Conservation (phyloP, 352 stramenopile species). For the Pythium aphanidermatum region DNA sequence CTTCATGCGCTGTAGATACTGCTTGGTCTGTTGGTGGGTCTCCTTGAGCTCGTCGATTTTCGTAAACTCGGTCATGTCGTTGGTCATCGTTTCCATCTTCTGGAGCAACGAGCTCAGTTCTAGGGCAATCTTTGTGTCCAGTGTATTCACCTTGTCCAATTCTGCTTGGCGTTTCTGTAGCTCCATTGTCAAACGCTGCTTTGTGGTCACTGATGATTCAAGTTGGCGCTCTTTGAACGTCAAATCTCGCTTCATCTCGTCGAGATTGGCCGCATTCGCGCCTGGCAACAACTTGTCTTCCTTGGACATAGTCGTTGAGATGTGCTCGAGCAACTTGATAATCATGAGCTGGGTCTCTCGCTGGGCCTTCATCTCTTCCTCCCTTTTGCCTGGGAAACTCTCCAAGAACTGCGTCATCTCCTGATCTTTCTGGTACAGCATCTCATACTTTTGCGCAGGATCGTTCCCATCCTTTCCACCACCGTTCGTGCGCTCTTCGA, state of each 20-base stretch:
- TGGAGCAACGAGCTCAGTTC: constrained; percentile 77
- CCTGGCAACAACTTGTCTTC: constrained; percentile 73
- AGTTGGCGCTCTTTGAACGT: constrained; percentile 91
- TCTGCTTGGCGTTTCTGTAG: constrained; percentile 84
- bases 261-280: constrained; percentile 50
- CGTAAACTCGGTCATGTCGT: constrained; percentile 85
- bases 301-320: constrained; percentile 57
- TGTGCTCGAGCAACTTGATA: constrained; percentile 89
- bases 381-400: constrained; percentile 67
- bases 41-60: constrained; percentile 85
- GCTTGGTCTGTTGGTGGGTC: constrained; percentile 72
- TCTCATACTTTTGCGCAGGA: constrained; percentile 78
- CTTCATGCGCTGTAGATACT: constrained; percentile 60
- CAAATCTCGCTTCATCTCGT: constrained; percentile 87
- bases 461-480: constrained; percentile 57
- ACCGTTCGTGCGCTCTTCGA: constrained; percentile 59
- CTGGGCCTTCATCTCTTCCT: constrained; percentile 49
- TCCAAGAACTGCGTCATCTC: constrained; percentile 91
- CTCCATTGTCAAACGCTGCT: constrained; percentile 81
- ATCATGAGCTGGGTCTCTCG: constrained; percentile 69
- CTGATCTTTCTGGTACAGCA: constrained; percentile 84
- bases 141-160: constrained; percentile 88
- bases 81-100: constrained; percentile 85
- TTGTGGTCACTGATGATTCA: constrained; percentile 86
- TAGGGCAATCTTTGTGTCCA: constrained; percentile 84